Conservation (phyloP, 768 basidiomycete genomes). For the Tylopilus vinaceipallidus region DNA sequence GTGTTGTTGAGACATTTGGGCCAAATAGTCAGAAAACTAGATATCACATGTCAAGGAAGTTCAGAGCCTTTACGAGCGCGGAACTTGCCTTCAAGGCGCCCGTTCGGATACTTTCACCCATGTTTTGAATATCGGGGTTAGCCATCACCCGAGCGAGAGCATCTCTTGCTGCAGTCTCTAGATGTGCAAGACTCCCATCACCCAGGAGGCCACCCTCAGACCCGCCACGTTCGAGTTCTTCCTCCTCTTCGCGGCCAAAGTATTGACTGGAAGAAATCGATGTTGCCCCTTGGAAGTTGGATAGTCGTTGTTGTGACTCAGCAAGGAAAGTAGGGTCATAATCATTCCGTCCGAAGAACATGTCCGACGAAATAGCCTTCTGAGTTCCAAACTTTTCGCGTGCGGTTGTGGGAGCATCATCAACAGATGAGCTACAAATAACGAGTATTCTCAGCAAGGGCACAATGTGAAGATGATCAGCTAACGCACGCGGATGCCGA, state of each 20-base stretch:
- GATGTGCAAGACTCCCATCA: slow-evolving; percentile 49
- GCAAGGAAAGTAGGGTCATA: slow-evolving; percentile 72
- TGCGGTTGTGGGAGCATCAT: slow-evolving; percentile 73
- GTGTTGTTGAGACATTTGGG: slow-evolving; percentile 58
- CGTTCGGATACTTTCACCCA: slow-evolving; percentile 71
- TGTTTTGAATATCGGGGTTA: slow-evolving; percentile 86
- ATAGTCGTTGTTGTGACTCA: slow-evolving; percentile 81
- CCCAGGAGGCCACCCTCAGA: slow-evolving; percentile 56
- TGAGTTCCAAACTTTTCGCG: slow-evolving; percentile 89
- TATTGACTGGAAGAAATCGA: slow-evolving; percentile 95
- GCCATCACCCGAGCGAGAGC: slow-evolving; percentile 69
- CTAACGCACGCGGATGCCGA: slow-evolving; percentile 38
- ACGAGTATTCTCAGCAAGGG: neutral
- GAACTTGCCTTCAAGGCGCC: slow-evolving; percentile 77
- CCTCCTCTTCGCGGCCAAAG: slow-evolving; percentile 91
- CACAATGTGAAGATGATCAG: neutral
- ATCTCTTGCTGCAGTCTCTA: slow-evolving; percentile 71
- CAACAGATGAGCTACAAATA: slow-evolving; percentile 30
- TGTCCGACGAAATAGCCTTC: slow-evolving; percentile 96
- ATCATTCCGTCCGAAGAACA: slow-evolving; percentile 89
- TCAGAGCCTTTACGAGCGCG: neutral
- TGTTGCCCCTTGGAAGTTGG: slow-evolving; percentile 86
- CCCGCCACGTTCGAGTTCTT: slow-evolving; percentile 38
- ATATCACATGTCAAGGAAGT: slow-evolving; percentile 1
- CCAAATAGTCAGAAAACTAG: slow-evolving; percentile 65